Evolutionary conservation across 2,329 filamentous ascomycete species (phyloP).

Genomic region (Verticillium tricorpus): DNA sequence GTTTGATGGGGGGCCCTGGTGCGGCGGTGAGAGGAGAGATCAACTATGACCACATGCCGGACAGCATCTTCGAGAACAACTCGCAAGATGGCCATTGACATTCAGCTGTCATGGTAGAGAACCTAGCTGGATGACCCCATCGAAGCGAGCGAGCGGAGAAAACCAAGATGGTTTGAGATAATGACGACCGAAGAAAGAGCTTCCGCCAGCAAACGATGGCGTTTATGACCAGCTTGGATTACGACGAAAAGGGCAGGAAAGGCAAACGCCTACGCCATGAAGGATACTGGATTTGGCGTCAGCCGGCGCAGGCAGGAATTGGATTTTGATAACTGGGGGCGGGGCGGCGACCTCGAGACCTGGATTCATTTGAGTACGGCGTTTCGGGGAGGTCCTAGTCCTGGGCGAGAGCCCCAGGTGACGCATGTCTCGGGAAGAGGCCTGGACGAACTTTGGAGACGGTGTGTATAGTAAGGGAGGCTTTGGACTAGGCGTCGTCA

Average conservation of each 20-base stretch:
- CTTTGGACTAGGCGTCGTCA: background rate
- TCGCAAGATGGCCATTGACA: background rate
- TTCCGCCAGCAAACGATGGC: background rate
- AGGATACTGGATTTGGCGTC: background rate
- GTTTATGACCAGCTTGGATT: background rate
- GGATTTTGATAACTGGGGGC: background rate
- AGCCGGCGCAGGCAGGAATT: background rate
- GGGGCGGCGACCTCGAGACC: background rate
- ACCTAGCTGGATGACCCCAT: no score
- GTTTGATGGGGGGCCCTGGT: conserved; percentile 7
- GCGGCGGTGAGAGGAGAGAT: conserved; percentile 17
- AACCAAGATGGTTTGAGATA: no score
- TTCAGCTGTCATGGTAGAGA: background rate
- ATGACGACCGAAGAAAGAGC: no score
- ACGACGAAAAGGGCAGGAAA: background rate
- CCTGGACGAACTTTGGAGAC: background rate
- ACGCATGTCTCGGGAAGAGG: background rate
- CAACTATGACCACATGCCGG: conserved; percentile 33
- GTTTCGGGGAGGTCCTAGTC: background rate
- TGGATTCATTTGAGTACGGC: background rate
- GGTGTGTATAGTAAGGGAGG: background rate
- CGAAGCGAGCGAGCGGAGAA: background rate
- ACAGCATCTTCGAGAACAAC: conserved; percentile 22
- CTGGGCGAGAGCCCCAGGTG: background rate
- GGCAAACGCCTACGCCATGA: conserved; percentile 3